Evolutionary conservation across 2,329 filamentous ascomycete genomes (phyloP).

Genomic region (Fusarium sp.): DNA sequence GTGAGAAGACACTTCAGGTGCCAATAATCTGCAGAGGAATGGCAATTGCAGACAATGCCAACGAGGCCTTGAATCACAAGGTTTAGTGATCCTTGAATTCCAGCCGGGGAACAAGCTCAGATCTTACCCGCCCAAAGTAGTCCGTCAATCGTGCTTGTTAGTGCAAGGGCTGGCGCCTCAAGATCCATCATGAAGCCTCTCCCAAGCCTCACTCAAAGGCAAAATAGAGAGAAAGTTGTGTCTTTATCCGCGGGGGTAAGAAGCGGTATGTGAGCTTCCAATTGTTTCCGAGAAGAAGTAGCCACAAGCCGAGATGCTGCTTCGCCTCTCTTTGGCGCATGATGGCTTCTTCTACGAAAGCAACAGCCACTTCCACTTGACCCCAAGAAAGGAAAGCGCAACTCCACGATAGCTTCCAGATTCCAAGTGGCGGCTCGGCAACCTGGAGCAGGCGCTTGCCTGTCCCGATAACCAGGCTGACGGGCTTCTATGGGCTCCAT

Average conservation of each 20-base stretch:
- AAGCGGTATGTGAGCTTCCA: background rate
- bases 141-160: background rate
- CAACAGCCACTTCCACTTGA: background rate
- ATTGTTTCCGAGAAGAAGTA: background rate
- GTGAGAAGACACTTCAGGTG: background rate
- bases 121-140: background rate
- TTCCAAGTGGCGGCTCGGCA: slow-evolving; percentile 20
- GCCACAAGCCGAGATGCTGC: background rate
- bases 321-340: background rate
- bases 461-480: slow-evolving; percentile 22
- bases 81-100: background rate
- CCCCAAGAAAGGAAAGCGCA: background rate
- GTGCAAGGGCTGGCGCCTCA: slow-evolving; percentile 7
- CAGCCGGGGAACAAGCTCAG: background rate
- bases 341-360: background rate
- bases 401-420: slow-evolving; percentile 16
- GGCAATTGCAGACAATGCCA: background rate
- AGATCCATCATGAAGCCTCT: background rate
- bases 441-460: slow-evolving; percentile 1
- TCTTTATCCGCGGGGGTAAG: background rate
- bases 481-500: background rate
- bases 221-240: background rate
- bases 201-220: background rate
- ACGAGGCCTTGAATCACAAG: background rate
- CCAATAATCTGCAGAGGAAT: background rate